Conservation (phyloP, 163 green algal genomes). For the Trebouxiophyceae sp. region DNA sequence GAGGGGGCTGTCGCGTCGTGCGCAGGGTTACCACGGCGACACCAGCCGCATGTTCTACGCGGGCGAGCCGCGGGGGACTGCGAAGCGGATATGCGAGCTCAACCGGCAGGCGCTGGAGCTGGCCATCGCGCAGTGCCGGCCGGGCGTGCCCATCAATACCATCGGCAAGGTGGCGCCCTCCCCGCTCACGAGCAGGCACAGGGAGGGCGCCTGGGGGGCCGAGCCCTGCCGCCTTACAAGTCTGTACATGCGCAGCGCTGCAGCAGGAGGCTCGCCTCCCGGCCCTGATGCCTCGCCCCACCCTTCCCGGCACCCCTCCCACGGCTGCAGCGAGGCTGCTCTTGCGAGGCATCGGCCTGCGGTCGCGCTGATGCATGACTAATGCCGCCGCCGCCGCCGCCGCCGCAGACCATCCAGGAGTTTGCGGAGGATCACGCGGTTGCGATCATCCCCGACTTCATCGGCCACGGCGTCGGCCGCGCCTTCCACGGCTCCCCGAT, state of each 20-base stretch:
- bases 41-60: constrained; percentile 85
- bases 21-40: constrained; percentile 92
- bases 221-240: too few species aligned
- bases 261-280: too few species aligned
- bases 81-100: constrained; percentile 57
- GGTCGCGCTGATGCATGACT: not conserved
- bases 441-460: constrained; percentile 63
- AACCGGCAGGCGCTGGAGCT: constrained; percentile 64
- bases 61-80: constrained; percentile 60
- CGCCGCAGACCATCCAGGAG: constrained; percentile 39
- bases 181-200: too few species aligned
- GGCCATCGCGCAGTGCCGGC: constrained; percentile 63
- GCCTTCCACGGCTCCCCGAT: constrained; percentile 84
- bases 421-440: constrained; percentile 63
- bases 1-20: too few species aligned
- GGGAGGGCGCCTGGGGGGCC: too few species aligned
- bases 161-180: constrained; percentile 84
- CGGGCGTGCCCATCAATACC: constrained; percentile 60
- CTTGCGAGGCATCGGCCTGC: not conserved
- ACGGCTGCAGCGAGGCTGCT: too few species aligned
- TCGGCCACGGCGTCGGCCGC: constrained; percentile 92
- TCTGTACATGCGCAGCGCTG: too few species aligned
- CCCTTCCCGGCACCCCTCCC: too few species aligned
- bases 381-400: too few species aligned
- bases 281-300: too few species aligned